Base-by-base conservation (phyloP, 768 basidiomycete genomes). In the Boletus patriciae region DNA sequence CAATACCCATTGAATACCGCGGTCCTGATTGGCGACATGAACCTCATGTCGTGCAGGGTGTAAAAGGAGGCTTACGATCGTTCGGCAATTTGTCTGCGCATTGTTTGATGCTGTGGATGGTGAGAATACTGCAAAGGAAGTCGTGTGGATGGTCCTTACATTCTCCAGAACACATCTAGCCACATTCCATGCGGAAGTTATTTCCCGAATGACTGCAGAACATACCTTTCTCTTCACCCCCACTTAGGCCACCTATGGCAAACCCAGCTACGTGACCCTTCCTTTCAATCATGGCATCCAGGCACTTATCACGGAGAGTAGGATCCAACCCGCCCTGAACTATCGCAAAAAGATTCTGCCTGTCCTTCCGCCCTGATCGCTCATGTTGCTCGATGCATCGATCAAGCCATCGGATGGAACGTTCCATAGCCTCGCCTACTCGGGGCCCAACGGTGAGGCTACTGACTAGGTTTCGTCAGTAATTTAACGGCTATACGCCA, bases 1-100 rank as follows among this genome's bases (percentile, higher is more conserved):
- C 92, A 42, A 95, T 82, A 2, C 92, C 94, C 93, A 96, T 96
- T 5, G 88, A 86, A 74, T 95, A 96, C 61, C 92, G 81, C 10
- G 93, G 92, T 44, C 90, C 91, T 92, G 57, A 52, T 36, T 13
- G 40, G 47, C 48, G 34, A 29, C 31, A 56, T 72, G 46, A 68
- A 46, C 40, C 42, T 36, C 40, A 19, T 23, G 37, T 34, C 31
- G 21, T 37, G 19, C 27, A 37, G 19, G 31, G 15, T 33, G 52
- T 45, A 33, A 51, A 56, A 46, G 46, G 42, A 38, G 34, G 40
- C 88, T 63, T 64, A 90, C 90, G 81, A 64, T 94, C 91, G 69
- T 79, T 77, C 3, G 93, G 93, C 6, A 95, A 76, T 64, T 80
- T 86, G 40, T 84, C 86, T 15, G 91, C 80, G 65, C 93, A 95